Evolutionary conservation across 2,329 filamentous ascomycete genomes (phyloP).

Genomic region (Trichoderma gracile): DNA sequence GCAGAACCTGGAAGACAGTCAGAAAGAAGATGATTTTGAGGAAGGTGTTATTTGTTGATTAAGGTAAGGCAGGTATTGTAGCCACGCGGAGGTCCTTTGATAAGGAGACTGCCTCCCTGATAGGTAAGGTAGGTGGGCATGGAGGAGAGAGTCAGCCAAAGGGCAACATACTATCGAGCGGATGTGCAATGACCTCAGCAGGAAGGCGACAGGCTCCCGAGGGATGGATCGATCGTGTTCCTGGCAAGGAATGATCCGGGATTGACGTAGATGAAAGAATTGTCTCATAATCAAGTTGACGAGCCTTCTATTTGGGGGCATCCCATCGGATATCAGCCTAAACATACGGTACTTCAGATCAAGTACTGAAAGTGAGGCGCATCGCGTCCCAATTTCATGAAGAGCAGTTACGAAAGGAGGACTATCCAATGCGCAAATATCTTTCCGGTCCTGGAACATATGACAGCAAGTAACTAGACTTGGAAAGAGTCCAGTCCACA

Average conservation of each 20-base stretch:
- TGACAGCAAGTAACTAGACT: not conserved
- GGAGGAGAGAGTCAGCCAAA: not conserved
- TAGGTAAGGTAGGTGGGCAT: not conserved
- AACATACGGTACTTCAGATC: slow-evolving; percentile 9
- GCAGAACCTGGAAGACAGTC: not conserved
- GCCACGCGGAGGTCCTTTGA: not conserved
- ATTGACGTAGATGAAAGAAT: slow-evolving; percentile 14
- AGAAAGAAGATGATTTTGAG: not conserved
- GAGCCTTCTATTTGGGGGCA: not conserved
- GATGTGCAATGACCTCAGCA: not conserved
- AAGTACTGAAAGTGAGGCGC: slow-evolving; percentile 1
- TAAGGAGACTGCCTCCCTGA: slow-evolving; percentile 3
- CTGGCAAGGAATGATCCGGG: not conserved
- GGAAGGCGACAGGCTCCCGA: not conserved
- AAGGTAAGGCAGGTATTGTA: too few species aligned
- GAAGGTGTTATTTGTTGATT: not conserved
- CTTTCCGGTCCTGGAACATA: not conserved
- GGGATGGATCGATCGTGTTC: not conserved
- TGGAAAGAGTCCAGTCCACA: too few species aligned
- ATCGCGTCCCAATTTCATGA: not conserved
- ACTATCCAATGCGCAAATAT: not conserved
- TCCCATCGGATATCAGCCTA: slow-evolving; percentile 19
- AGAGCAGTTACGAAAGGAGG: too few species aligned
- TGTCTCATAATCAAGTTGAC: slow-evolving; percentile 11
- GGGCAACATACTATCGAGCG: too few species aligned